A percentile compares a stretch with the other conserved stretches of the same genome.
These are phyloP conservation scores for Nicotiana benthamiana DNA, from an alignment of 257 asterid species.

Conservation along the genomic window DNA sequence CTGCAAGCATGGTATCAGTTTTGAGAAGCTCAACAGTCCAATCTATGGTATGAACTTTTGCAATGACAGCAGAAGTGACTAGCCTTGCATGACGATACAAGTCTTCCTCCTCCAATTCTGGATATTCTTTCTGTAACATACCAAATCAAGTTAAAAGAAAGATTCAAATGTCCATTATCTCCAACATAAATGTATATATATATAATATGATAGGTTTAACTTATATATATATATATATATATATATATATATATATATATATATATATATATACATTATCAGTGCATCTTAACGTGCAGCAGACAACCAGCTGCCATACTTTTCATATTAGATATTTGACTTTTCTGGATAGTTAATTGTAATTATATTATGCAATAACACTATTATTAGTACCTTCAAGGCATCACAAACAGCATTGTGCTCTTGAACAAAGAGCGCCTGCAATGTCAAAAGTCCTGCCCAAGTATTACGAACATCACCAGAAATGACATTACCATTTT, in stretches of 20 bases:
- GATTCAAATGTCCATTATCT: background rate
- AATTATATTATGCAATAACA: no score
- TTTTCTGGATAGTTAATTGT: no score
- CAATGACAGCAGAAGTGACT: slow-evolving; percentile 60
- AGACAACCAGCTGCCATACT: no score
- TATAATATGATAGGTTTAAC: no score
- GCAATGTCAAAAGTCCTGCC: slow-evolving; percentile 51
- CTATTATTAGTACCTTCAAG: slow-evolving; percentile 33
- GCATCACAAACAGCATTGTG: slow-evolving; percentile 63
- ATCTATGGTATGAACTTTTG: slow-evolving; percentile 68
- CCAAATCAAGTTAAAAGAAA: background rate
- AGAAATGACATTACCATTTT: slow-evolving; percentile 30
- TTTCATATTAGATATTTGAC: no score
- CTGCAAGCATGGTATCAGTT: slow-evolving; percentile 44
- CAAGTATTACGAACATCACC: slow-evolving; percentile 59
- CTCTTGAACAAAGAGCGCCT: slow-evolving; percentile 55
- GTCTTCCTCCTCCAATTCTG: slow-evolving; percentile 35
- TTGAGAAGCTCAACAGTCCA: slow-evolving; percentile 61
- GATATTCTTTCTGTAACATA: slow-evolving; percentile 36
- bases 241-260: no score
- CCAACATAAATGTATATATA: no score
- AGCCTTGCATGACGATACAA: slow-evolving; percentile 49
- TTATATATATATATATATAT: no score
- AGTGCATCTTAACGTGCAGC: no score
- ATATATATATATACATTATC: no score